phyloP scores from a whole-genome alignment of 2,329 filamentous ascomycete genomes.

The Sporothrix schenckii region DNA sequence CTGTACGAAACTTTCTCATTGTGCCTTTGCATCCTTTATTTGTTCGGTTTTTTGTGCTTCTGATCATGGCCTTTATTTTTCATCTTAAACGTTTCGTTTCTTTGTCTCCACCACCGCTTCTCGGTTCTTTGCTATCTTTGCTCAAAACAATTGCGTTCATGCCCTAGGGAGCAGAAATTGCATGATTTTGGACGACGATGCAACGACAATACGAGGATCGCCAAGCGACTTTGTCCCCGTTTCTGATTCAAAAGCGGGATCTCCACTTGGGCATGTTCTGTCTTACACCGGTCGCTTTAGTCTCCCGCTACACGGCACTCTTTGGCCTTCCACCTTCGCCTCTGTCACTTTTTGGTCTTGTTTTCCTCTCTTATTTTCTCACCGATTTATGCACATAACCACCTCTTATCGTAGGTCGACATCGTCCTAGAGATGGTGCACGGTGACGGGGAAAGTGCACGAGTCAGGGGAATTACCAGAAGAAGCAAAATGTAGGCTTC shows the following conservation, averaged over 20 bases:
- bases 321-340: background rate
- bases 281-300: conserved; percentile 32
- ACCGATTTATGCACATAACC: background rate
- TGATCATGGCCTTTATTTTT: background rate
- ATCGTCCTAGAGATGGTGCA: conserved; percentile 19
- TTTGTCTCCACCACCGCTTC: background rate
- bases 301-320: conserved; percentile 15
- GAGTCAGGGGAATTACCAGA: background rate
- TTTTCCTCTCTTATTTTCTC: background rate
- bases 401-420: conserved; percentile 33
- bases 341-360: background rate
- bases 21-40: background rate
- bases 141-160: no score
- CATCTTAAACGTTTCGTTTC: background rate
- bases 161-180: background rate
- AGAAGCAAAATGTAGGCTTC: background rate
- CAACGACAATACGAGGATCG: conserved; percentile 28
- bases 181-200: conserved; percentile 20
- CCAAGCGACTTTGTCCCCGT: conserved; percentile 30
- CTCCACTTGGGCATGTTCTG: conserved; percentile 18
- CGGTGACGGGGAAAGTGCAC: background rate
- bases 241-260: conserved; percentile 26
- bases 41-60: background rate
- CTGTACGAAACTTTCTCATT: background rate
- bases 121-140: background rate